Percentiles rank a stretch among this genome's conserved stretches.
Evolutionary conservation across 148 eudicot genomes (phyloP).

Genomic region (Polygonum maritimum): DNA sequence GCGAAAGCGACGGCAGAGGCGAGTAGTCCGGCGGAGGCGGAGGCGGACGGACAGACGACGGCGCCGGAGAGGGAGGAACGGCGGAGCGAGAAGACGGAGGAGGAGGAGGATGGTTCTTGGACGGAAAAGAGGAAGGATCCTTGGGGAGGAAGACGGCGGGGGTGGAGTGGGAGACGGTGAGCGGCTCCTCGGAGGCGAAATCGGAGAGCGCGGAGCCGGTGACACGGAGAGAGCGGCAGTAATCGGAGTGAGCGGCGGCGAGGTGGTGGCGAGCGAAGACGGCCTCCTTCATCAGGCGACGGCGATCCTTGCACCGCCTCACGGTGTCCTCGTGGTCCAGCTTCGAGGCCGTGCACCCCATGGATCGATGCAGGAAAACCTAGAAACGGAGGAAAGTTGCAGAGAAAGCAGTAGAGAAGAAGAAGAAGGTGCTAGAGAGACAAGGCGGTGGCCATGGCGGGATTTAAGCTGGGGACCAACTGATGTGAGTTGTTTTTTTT

Average conservation of each 20-base stretch:
- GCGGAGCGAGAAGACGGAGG: not conserved
- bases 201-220: slow-evolving; percentile 73
- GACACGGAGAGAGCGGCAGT: slow-evolving; percentile 68
- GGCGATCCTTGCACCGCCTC: slow-evolving; percentile 92
- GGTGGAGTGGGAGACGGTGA: slow-evolving; percentile 61
- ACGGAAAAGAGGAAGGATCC: slow-evolving; percentile 9
- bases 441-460: slow-evolving; percentile 9
- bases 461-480: slow-evolving; percentile 3
- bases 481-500: slow-evolving; percentile 3
- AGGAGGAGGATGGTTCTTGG: slow-evolving; percentile 6
- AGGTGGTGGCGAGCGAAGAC: slow-evolving; percentile 93
- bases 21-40: slow-evolving; percentile 23
- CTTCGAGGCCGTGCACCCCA: slow-evolving; percentile 91
- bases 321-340: slow-evolving; percentile 94
- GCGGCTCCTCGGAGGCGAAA: slow-evolving; percentile 81
- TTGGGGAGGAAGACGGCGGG: slow-evolving; percentile 57
- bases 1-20: slow-evolving; percentile 4
- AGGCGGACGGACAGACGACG: slow-evolving; percentile 13
- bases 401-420: not conserved
- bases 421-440: not conserved
- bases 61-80: slow-evolving; percentile 12
- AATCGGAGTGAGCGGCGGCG: slow-evolving; percentile 91
- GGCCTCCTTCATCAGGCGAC: slow-evolving; percentile 76
- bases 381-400: not conserved
- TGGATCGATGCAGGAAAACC: slow-evolving; percentile 1